Evolutionary conservation across 345 rosid genomes (phyloP), one percentile per base, ranked within the genome.

Genomic region (Ceriops tagal): DNA sequence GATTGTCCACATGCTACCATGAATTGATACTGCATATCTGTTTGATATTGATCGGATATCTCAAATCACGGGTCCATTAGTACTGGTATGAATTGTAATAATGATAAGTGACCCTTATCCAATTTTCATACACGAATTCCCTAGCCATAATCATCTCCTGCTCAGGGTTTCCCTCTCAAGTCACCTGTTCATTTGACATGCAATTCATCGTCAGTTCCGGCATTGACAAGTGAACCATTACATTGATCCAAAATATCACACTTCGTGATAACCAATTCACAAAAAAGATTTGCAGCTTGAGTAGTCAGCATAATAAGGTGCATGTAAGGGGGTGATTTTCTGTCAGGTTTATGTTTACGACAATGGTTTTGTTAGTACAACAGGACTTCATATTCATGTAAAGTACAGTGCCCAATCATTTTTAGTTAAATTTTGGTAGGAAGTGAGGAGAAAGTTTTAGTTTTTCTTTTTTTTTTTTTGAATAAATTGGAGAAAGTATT

Each of bases 1-100:
- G 83, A 74, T 88, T 84, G 97, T 89, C 93, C 83, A 67, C 78
- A 83, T 71, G 28, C 74, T 71, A 70, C 71, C 62, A 61, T 62
- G 47, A 68, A 57, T 1, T 66, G 77, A 80, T 76, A 61, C 85
- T 73, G 58, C 67, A 47, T 47, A 55, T 22, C 72, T 30, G 37
- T 6, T 15, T 10, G 20, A 49, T 21, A 47, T n/a, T 56, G 53
- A 49, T 35, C 31, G 53, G 70, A 72, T 60, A 21, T 51, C 65
- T 61, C 60, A 19, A 49, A 52, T 68, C 66, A 61, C 31, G 47
- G n/a, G 67, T 61, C 31, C 51, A 24, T 55, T 22, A 53, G 61
- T 34, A 62, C 53, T 8, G n/a, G 6, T 10, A 35, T 62, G 49
- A 49, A 66, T 51, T 49, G 52, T 62, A 35, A 27, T 27, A 16